A percentile compares a stretch with the other conserved stretches of the same genome.
These are phyloP conservation scores for Pezicula rhizophila DNA, from an alignment of 2,329 filamentous ascomycete genomes.

Conservation along the genomic window DNA sequence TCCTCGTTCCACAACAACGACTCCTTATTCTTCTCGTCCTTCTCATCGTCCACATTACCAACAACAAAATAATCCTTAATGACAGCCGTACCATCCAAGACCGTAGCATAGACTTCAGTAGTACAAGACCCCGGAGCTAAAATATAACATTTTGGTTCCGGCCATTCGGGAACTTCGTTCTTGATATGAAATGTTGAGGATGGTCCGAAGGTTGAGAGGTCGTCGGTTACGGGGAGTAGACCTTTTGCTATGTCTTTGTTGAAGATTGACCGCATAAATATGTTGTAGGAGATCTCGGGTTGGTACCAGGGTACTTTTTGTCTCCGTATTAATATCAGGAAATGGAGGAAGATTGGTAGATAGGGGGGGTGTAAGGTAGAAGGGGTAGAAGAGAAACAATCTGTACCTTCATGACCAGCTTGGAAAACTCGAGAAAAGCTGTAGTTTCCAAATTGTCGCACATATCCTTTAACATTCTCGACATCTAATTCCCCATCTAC, in stretches of 20 bases:
- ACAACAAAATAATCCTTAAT: constrained; percentile 40
- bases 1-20: neutral
- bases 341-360: neutral
- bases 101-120: constrained; percentile 32
- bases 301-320: constrained; percentile 41
- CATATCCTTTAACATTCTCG: constrained; percentile 36
- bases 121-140: constrained; percentile 35
- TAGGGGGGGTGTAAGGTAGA: neutral
- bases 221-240: constrained; percentile 22
- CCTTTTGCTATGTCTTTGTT: constrained; percentile 48
- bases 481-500: constrained; percentile 60
- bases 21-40: neutral
- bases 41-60: constrained; percentile 5
- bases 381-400: constrained; percentile 5
- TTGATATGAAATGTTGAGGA: constrained; percentile 36
- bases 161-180: constrained; percentile 31
- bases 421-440: constrained; percentile 59
- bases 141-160: constrained; percentile 39
- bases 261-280: constrained; percentile 44
- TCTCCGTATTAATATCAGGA: constrained; percentile 13
- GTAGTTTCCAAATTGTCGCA: constrained; percentile 68
- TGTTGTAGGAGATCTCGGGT: constrained; percentile 41
- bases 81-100: constrained; percentile 38
- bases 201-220: constrained; percentile 32
- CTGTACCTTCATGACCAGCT: constrained; percentile 48